Base-by-base conservation (phyloP, 2,329 filamentous ascomycete species). In the Aspergillus sclerotialis region DNA sequence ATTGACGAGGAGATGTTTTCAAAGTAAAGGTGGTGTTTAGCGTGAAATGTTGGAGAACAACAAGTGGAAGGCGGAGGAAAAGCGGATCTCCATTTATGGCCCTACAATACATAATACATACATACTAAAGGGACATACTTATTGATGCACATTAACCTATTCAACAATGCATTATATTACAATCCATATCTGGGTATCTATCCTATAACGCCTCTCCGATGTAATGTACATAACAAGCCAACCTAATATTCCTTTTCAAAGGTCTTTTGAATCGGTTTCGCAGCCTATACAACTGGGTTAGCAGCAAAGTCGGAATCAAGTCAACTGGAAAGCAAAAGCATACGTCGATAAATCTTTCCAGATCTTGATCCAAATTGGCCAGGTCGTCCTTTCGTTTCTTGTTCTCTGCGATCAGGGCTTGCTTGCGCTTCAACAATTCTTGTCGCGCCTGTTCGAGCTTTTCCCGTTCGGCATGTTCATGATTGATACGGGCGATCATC, bases 321-420 rank as follows among this genome's bases (percentile, higher is more conserved):
- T 30, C 18, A 13, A 13, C 8, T 4, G 16, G 11, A 7, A 14
- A 8, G 11, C 25, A 13, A 21, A 26, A 11, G 67, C 82, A 55
- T 54, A 86, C 84, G 61, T 93, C 87, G 51, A 94, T 90, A 55
- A 94, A 94, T 53, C 85, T 89, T 65, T 96, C 92, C 37, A 96
- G 68, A 60, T 94, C 87, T 53, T 84, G 83, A 52, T 98, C 92
- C 40, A 98, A 67, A 52, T 84, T 94, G 13, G 84, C 88, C 31
- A 98, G 68, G 52, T 96, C 88, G 36, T 95, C 89, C 59, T 94
- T 94, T 46, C 90, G 77, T 64, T 87, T 87, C 65, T 93, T 94
- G 58, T 95, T 95, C 57, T 83, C 79, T 21, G 76, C 75, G 42
- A 82, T 78, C 40, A 85, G 61, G 3, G 70, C 75, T 52, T 83